Base-by-base conservation (phyloP, 164 flowering plant genomes). In the Tetracentron sinense region DNA sequence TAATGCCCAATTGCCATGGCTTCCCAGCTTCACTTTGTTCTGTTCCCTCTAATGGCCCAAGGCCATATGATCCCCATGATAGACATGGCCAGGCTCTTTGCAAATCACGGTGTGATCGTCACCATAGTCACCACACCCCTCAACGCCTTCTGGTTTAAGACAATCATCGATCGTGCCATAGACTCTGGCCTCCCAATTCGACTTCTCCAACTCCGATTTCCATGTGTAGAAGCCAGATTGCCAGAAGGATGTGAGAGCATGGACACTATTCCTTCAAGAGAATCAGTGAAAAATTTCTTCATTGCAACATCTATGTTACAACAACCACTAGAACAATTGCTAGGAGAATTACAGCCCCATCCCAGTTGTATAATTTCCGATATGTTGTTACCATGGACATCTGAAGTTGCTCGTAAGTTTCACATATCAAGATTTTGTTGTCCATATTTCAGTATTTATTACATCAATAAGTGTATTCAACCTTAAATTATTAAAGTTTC, bases 191-290 rank as follows among this genome's bases (percentile, higher is more conserved):
- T 74, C 22, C 61, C 31, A 1, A 68, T 83, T 33, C 67, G 54
- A 4, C 20, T 81, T 5, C 52, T 64, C 27, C 60, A 65, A 25
- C 48, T 79, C 20, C 58, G 26, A 15, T 76, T 84, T 42, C 81
- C 84, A 19, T 31, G 6, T 28, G 20, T 17, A 4, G 77, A 78
- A 55, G 77, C 66, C 5, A 90, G 90, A 0, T 59, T 86, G 7
- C 92, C 88, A 0, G 69, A 67, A 8, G 88, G 87, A 1, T 81
- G 80, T 23, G 96, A 88, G 54, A 82, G 62, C 53, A 2, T 79
- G 0, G 90, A 88, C 62, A 26, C 16, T 0, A 53, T 82, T 1
- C 75, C 86, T 7, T 69, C 79, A 0, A 16, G 7, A 4, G 74
- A 64, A 2, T 16, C 69, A 16, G 0, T 42, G n/a, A 26, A 5